Evolutionary conservation across 345 rosid genomes (phyloP), one percentile per base, ranked within the genome.

Genomic region (Dimocarpus longan): DNA sequence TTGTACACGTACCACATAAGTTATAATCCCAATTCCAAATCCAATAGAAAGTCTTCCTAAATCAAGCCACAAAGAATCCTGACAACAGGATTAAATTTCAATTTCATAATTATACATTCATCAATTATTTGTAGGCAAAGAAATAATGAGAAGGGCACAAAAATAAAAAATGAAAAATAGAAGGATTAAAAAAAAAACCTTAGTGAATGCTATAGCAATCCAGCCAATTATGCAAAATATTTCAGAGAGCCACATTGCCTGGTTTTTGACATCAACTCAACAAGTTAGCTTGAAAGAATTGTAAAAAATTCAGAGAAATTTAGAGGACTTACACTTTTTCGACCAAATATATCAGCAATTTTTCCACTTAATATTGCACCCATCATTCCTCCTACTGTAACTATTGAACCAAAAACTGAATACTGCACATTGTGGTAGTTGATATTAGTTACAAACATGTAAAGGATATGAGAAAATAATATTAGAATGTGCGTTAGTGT

Each of bases 301-400:
- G 5, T 70, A 16, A 46, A 46, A 46, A 16, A 54, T 4, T 16
- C 59, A 54, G 21, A 16, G 6, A 16, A 54, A 54, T 16, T 54
- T 60, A 21, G 12, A 21, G 10, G 26, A 60, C 11, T 21, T 72
- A 90, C 92, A 7, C 79, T 70, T 78, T 76, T 89, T 37, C 88
- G 82, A 63, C 93, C 95, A 26, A 90, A 68, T 2, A 68, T 26
- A 63, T 86, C 89, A 26, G 91, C 76, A 70, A 78, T 46, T 22
- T 46, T 88, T 9, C 90, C 91, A 66, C 91, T 85, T 40, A 81
- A 32, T 9, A 88, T 22, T 74, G 91, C 89, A 39, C 91, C 88
- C 6, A 85, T 22, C 89, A 91, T 82, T 63, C 86, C 91, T 83
- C 92, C 94, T 52, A 89, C 59, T 7, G 91, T 86, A 79, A 86